Evolutionary conservation across 2,329 filamentous ascomycete species (phyloP).

Genomic region (Fusarium falciforme): DNA sequence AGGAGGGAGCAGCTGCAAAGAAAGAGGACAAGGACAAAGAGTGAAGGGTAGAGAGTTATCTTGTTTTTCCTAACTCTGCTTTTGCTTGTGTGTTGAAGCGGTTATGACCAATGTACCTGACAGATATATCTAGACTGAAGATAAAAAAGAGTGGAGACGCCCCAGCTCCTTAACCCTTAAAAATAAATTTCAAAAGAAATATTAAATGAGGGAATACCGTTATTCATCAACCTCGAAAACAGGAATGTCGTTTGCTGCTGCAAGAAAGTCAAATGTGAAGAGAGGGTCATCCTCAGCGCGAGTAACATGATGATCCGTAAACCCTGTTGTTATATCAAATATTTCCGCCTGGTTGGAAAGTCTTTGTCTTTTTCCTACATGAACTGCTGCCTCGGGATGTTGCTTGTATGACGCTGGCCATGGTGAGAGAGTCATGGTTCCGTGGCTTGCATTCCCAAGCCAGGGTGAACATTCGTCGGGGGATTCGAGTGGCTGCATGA

Average conservation of each 20-base stretch:
- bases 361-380: constrained; percentile 34
- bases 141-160: not conserved
- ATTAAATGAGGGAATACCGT: not conserved
- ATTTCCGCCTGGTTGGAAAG: constrained; percentile 36
- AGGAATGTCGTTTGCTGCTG: constrained; percentile 33
- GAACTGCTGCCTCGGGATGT: constrained; percentile 26
- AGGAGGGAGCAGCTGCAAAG: not conserved
- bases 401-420: constrained; percentile 40
- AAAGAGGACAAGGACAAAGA: not conserved
- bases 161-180: not conserved
- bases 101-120: not conserved
- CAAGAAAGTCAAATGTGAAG: constrained; percentile 41
- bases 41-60: not conserved
- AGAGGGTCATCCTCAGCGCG: constrained; percentile 38
- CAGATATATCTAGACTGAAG: not conserved
- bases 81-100: not conserved
- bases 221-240: constrained; percentile 41
- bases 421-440: constrained; percentile 5
- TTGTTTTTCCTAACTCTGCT: not conserved
- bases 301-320: constrained; percentile 34
- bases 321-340: constrained; percentile 36
- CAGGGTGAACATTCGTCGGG: constrained; percentile 26
- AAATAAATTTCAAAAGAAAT: not conserved
- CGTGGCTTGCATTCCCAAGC: constrained; percentile 8
- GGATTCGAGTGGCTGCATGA: constrained; percentile 33